Conservation (phyloP, 305 asterid genomes). For the Rubia peregrina region DNA sequence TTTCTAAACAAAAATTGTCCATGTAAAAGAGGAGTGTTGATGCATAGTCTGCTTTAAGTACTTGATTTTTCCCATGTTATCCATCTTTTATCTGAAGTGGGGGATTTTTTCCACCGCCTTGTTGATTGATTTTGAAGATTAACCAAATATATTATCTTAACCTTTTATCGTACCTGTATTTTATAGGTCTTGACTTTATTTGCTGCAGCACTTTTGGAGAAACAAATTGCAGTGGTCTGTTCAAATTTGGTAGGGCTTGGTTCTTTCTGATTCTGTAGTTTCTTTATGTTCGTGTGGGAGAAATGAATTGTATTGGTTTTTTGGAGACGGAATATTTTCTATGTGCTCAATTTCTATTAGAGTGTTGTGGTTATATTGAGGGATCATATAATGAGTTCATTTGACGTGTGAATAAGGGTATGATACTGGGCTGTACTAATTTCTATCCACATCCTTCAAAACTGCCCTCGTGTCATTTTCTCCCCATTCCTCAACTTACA, state of each 20-base stretch:
- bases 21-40: not conserved
- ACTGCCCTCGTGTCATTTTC: not conserved
- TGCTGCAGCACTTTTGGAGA: slow-evolving; percentile 92
- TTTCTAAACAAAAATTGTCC: not conserved
- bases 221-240: slow-evolving; percentile 76
- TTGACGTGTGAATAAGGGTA: not conserved
- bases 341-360: not conserved
- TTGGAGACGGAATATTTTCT: not conserved
- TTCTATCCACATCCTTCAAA: not conserved
- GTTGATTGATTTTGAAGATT: slow-evolving; percentile 2
- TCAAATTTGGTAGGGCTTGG: slow-evolving; percentile 69
- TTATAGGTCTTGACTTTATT: slow-evolving; percentile 76
- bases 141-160: not conserved
- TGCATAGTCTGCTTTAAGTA: not conserved
- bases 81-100: slow-evolving; percentile 4
- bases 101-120: slow-evolving; percentile 4
- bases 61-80: not conserved
- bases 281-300: not conserved
- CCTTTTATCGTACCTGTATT: slow-evolving; percentile 16
- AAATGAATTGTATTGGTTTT: not conserved
- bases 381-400: not conserved
- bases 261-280: not conserved
- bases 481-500: not conserved
- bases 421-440: not conserved
- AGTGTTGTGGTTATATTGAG: not conserved